Conservation (phyloP, 495 filamentous ascomycete species). For the Aspergillus haitiensis region DNA sequence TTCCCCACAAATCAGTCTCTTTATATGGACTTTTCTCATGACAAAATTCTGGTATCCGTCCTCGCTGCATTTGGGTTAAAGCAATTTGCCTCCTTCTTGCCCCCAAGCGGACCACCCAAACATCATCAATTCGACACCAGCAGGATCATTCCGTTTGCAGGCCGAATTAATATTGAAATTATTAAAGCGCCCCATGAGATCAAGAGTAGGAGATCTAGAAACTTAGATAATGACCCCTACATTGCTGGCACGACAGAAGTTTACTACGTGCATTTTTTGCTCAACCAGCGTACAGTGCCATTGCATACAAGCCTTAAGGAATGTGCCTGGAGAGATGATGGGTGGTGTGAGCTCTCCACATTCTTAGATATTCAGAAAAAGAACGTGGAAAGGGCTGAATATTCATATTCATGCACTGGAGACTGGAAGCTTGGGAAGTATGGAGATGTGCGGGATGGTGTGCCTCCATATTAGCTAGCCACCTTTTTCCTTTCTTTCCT, state of each 20-base stretch:
- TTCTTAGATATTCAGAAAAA: slow-evolving; percentile 54
- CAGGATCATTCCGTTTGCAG: slow-evolving; percentile 60
- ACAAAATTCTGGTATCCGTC: slow-evolving; percentile 35
- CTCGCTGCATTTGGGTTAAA: slow-evolving; percentile 54
- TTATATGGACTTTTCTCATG: slow-evolving; percentile 41
- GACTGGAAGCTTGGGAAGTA: slow-evolving; percentile 24
- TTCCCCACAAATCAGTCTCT: slow-evolving; percentile 52
- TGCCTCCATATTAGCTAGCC: slow-evolving; percentile 7
- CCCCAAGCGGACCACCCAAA: slow-evolving; percentile 41
- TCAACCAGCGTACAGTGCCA: slow-evolving; percentile 64
- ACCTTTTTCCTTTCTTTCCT: not conserved
- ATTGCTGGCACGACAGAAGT: slow-evolving; percentile 37
- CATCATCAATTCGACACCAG: slow-evolving; percentile 55
- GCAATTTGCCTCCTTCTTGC: slow-evolving; percentile 49
- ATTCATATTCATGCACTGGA: slow-evolving; percentile 50
- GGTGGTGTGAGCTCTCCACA: slow-evolving; percentile 61
- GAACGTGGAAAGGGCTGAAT: slow-evolving; percentile 47
- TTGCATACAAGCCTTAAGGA: slow-evolving; percentile 54
- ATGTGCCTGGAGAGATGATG: slow-evolving; percentile 60
- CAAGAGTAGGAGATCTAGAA: slow-evolving; percentile 36
- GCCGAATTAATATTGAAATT: slow-evolving; percentile 63
- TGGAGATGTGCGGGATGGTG: slow-evolving; percentile 24
- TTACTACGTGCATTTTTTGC: slow-evolving; percentile 62
- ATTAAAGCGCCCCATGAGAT: slow-evolving; percentile 57
- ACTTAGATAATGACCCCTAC: slow-evolving; percentile 17